Percentiles rank a stretch among this genome's conserved stretches.
These are phyloP conservation scores for Lodderomyces theae DNA, from an alignment of 1,139 yeast genomes.

Conservation along the genomic window DNA sequence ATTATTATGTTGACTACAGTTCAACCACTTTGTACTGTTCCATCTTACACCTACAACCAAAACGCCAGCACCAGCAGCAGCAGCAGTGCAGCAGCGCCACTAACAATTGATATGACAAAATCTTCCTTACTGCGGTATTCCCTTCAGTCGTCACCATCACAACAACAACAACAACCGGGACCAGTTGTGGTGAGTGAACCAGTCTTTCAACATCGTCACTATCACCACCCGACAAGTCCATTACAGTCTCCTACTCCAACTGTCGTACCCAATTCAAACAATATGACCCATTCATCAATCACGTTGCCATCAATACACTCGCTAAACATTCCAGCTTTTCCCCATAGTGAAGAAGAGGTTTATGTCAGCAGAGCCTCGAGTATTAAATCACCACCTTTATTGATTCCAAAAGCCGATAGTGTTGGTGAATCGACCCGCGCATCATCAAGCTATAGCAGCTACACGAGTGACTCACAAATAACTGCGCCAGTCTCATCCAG, in stretches of 20 bases:
- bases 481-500: neutral
- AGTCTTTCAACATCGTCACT: constrained; percentile 9
- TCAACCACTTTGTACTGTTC: neutral
- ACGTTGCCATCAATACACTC: constrained; percentile 19
- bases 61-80: constrained; percentile 4
- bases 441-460: neutral
- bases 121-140: neutral
- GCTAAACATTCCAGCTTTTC: constrained; percentile 16
- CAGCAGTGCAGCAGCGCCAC: neutral
- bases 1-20: neutral
- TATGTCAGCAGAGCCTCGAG: constrained; percentile 4
- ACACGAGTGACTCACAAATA: neutral
- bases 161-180: neutral
- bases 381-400: constrained; percentile 12
- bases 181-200: constrained; percentile 6
- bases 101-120: neutral
- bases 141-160: neutral
- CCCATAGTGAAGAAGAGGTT: constrained; percentile 10
- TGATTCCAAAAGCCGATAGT: constrained; percentile 11
- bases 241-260: constrained; percentile 9
- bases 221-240: constrained; percentile 7
- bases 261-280: constrained; percentile 3
- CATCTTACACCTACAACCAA: constrained; percentile 4
- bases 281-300: constrained; percentile 10
- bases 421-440: neutral